phyloP scores from a whole-genome alignment of 345 rosid genomes.

The Eucalyptus curtisii region DNA sequence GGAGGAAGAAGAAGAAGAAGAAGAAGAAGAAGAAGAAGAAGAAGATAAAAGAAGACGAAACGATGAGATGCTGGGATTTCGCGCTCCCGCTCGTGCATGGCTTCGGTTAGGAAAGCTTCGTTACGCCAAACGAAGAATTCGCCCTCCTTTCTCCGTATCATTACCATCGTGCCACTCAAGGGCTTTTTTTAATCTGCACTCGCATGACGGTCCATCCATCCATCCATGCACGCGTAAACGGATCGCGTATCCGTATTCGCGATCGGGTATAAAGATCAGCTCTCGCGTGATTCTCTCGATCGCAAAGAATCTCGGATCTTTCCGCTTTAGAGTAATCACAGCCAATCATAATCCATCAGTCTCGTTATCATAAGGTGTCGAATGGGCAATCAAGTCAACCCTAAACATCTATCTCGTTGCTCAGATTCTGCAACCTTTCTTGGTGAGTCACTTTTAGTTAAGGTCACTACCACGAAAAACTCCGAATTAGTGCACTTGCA shows the following conservation, averaged over 20 bases:
- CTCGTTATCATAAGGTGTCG: too few species aligned
- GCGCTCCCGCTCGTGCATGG: neutral
- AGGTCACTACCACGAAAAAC: too few species aligned
- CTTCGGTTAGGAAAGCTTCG: neutral
- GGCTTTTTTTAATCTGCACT: too few species aligned
- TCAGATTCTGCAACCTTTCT: neutral
- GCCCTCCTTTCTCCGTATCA: neutral
- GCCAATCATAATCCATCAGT: too few species aligned
- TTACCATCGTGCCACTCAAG: neutral
- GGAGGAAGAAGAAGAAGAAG: neutral
- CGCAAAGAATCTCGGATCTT: neutral
- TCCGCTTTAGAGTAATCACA: too few species aligned
- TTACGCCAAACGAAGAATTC: neutral
- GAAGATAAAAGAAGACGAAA: too few species aligned
- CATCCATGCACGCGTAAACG: neutral
- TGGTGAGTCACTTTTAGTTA: neutral
- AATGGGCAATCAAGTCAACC: neutral
- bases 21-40: too few species aligned
- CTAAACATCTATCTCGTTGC: neutral
- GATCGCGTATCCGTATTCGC: neutral
- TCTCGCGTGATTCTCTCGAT: neutral
- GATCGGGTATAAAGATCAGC: neutral
- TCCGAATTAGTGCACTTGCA: rapidly evolving
- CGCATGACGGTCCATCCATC: neutral
- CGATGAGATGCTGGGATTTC: neutral